These are phyloP conservation scores for Pichia kluyveri DNA, from an alignment of 805 yeast species.

Conservation along the genomic window DNA sequence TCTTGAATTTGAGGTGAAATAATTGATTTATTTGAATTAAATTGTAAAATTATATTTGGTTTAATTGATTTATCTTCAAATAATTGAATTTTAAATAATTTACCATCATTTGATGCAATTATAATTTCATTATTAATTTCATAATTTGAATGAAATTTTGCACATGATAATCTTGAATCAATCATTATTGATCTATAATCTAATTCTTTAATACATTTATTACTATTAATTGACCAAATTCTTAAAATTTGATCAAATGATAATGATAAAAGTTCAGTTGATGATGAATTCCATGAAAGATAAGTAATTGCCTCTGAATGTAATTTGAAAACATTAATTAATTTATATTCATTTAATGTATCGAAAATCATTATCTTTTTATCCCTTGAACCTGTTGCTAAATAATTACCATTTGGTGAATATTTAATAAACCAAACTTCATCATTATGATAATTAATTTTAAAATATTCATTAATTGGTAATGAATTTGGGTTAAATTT, in stretches of 20 bases:
- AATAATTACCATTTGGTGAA: conserved; percentile 63
- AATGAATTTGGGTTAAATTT: conserved; percentile 9
- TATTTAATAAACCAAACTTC: conserved; percentile 84
- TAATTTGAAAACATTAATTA: conserved; percentile 31
- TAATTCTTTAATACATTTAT: conserved; percentile 3
- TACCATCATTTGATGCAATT: conserved; percentile 12
- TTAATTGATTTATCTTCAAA: neutral
- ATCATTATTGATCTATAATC: conserved; percentile 1
- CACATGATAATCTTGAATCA: conserved; percentile 9
- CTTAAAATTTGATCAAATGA: conserved; percentile 63
- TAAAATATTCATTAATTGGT: conserved; percentile 40
- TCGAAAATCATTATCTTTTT: conserved; percentile 57
- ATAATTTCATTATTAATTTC: conserved; percentile 4
- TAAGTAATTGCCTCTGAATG: conserved; percentile 51
- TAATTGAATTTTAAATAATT: conserved; percentile 4
- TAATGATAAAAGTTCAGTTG: conserved; percentile 56
- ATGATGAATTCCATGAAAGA: conserved; percentile 71
- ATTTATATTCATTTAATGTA: conserved; percentile 37
- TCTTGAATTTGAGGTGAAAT: conserved; percentile 12
- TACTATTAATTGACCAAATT: conserved; percentile 24
- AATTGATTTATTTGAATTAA: neutral
- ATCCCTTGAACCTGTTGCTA: conserved; percentile 76
- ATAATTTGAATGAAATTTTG: conserved; percentile 8
- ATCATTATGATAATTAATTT: conserved; percentile 45
- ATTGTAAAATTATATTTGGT: neutral